phyloP scores from a whole-genome alignment of 106 monocot species.

The Cymbidium sinense region DNA sequence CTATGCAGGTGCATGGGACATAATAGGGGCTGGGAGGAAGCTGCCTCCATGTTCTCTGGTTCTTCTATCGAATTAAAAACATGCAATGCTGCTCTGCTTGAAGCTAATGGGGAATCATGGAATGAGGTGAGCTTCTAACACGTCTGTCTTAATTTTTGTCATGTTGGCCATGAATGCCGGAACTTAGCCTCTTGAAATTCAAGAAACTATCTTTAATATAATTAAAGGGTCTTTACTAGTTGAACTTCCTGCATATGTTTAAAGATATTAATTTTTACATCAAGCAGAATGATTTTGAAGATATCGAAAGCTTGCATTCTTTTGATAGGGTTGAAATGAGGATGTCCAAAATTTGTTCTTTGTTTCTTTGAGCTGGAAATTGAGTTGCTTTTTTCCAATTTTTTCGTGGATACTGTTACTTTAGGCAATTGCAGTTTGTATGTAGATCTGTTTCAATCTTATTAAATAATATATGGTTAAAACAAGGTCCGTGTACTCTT shows the following conservation, averaged over 20 bases:
- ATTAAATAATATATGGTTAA: not conserved
- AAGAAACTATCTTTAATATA: not conserved
- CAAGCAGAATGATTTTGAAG: too few species aligned
- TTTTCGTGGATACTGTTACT: not conserved
- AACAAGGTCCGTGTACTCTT: not conserved
- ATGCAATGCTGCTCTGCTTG: slow-evolving; percentile 92
- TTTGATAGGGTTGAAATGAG: not conserved
- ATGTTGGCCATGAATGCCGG: too few species aligned
- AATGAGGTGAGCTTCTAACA: slow-evolving; percentile 43
- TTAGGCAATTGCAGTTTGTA: not conserved
- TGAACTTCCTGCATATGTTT: not conserved
- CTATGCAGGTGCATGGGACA: slow-evolving; percentile 95
- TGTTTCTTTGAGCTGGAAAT: not conserved
- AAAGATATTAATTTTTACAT: not conserved
- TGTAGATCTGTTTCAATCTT: not conserved
- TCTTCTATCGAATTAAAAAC: slow-evolving; percentile 64
- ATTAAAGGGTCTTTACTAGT: not conserved
- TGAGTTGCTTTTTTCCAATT: not conserved
- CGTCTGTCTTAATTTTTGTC: not conserved
- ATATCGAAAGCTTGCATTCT: too few species aligned
- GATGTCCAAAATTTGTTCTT: not conserved
- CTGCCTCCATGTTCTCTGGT: slow-evolving; percentile 90
- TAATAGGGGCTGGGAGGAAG: slow-evolving; percentile 99
- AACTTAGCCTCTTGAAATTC: too few species aligned
- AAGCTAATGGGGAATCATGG: slow-evolving; percentile 87